Evolutionary conservation across 805 yeast genomes (phyloP).

Genomic region (Candida suzukii): DNA sequence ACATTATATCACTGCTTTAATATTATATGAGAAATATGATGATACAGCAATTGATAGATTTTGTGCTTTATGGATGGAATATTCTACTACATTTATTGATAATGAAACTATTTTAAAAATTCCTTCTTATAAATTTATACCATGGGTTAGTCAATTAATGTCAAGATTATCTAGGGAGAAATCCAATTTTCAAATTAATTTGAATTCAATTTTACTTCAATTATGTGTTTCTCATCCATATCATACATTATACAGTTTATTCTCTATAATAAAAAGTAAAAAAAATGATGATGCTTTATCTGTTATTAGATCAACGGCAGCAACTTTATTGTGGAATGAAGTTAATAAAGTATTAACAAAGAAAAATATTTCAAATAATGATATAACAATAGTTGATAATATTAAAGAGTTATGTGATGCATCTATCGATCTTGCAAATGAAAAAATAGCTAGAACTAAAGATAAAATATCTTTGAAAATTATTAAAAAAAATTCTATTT

Average conservation of each 20-base stretch:
- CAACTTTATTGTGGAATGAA: conserved; percentile 38
- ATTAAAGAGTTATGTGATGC: conserved; percentile 45
- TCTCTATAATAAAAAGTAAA: conserved; percentile 41
- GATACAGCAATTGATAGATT: conserved; percentile 66
- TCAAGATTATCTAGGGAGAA: conserved; percentile 54
- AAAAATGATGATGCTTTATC: conserved; percentile 30
- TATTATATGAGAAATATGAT: conserved; percentile 31
- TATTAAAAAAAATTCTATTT: conserved; percentile 43
- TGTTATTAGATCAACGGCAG: conserved; percentile 43
- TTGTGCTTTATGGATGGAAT: conserved; percentile 78
- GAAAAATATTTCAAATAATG: conserved; percentile 3
- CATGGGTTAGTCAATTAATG: conserved; percentile 79
- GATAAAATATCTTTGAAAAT: conserved; percentile 25
- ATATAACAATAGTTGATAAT: conserved; percentile 28
- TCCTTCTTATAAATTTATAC: conserved; percentile 56
- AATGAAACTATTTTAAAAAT: conserved; percentile 29
- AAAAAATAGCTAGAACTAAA: conserved; percentile 30
- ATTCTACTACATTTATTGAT: conserved; percentile 26
- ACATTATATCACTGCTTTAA: conserved; percentile 52
- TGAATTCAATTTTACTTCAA: conserved; percentile 30
- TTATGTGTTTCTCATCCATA: conserved; percentile 58
- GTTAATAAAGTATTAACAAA: conserved; percentile 20
- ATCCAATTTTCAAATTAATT: conserved; percentile 45
- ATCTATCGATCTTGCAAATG: conserved; percentile 43
- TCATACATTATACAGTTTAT: conserved; percentile 59